Conservation (phyloP, 2,329 filamentous ascomycete species). For the Ceratocystiopsis sp. region DNA sequence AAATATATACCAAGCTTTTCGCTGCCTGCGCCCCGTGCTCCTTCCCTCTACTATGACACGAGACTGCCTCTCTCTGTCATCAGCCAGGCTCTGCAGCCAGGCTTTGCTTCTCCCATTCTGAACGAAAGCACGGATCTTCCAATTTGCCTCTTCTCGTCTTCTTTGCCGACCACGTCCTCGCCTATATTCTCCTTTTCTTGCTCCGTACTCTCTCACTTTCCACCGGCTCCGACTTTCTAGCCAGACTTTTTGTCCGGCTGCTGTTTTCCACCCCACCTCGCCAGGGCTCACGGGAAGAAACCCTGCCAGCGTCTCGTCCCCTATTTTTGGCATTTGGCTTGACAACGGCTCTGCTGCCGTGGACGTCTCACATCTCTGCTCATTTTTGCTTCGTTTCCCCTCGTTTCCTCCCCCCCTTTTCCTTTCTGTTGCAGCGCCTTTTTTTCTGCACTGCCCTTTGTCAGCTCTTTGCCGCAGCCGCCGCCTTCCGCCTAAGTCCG, state of each 20-base stretch:
- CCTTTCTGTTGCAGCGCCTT: not conserved
- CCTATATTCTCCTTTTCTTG: not conserved
- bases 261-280: too few relatives aligned
- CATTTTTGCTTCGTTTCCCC: not conserved
- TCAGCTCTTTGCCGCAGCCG: too few relatives aligned
- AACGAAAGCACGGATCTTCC: not conserved
- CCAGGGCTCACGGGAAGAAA: too few relatives aligned
- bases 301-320: too few relatives aligned
- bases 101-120: conserved; percentile 14
- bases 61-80: conserved; percentile 15
- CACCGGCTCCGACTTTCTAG: not conserved
- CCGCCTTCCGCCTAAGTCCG: too few relatives aligned
- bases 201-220: not conserved
- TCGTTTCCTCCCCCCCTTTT: not conserved
- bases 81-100: conserved; percentile 20
- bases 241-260: too few relatives aligned
- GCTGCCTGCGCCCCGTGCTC: conserved; percentile 14
- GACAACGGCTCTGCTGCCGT: too few relatives aligned
- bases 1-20: too few relatives aligned
- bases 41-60: conserved; percentile 22
- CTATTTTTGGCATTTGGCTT: too few relatives aligned
- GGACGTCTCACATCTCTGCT: too few relatives aligned
- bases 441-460: not conserved
- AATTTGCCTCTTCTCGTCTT: not conserved
- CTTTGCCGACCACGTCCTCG: not conserved